These are phyloP conservation scores for Rutstroemia sydowiana DNA, from an alignment of 2,329 filamentous ascomycete species.

Conservation along the genomic window DNA sequence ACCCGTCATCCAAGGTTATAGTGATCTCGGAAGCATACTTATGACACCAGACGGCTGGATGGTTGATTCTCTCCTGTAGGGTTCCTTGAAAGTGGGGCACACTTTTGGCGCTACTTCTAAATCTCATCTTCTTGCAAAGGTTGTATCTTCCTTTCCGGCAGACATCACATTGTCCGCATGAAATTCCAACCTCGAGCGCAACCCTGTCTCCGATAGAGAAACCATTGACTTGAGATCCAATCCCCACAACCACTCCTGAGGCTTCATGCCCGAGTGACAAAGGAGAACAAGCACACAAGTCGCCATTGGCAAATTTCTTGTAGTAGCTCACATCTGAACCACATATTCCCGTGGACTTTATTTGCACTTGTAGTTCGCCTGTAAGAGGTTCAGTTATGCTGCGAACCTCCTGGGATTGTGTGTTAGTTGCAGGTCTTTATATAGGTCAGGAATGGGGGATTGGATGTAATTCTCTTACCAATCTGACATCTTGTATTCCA, in stretches of 20 bases:
- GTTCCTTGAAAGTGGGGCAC: slow-evolving; percentile 59
- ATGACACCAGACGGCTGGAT: slow-evolving; percentile 55
- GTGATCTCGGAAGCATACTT: slow-evolving; percentile 37
- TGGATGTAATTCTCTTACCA: slow-evolving; percentile 36
- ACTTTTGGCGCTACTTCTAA: slow-evolving; percentile 54
- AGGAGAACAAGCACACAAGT: slow-evolving; percentile 58
- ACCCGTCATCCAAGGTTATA: background rate
- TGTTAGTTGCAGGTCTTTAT: background rate
- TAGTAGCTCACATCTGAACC: slow-evolving; percentile 66
- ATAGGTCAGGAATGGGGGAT: background rate
- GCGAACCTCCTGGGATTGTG: slow-evolving; percentile 39
- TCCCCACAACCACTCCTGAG: slow-evolving; percentile 48
- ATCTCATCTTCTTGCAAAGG: slow-evolving; percentile 53
- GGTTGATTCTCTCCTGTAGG: slow-evolving; percentile 55
- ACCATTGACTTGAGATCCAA: slow-evolving; percentile 45
- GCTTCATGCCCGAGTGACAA: slow-evolving; percentile 59
- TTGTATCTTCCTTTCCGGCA: slow-evolving; percentile 79
- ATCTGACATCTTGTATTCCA: slow-evolving; percentile 48
- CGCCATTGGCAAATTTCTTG: slow-evolving; percentile 65
- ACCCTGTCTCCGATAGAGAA: slow-evolving; percentile 51
- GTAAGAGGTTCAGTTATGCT: slow-evolving; percentile 35
- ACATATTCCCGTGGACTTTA: slow-evolving; percentile 61
- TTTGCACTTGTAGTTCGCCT: slow-evolving; percentile 55
- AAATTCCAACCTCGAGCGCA: slow-evolving; percentile 82
- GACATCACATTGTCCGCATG: slow-evolving; percentile 82